These are phyloP conservation scores for Solanum sejunctum DNA, from an alignment of 257 asterid genomes.

Conservation along the genomic window DNA sequence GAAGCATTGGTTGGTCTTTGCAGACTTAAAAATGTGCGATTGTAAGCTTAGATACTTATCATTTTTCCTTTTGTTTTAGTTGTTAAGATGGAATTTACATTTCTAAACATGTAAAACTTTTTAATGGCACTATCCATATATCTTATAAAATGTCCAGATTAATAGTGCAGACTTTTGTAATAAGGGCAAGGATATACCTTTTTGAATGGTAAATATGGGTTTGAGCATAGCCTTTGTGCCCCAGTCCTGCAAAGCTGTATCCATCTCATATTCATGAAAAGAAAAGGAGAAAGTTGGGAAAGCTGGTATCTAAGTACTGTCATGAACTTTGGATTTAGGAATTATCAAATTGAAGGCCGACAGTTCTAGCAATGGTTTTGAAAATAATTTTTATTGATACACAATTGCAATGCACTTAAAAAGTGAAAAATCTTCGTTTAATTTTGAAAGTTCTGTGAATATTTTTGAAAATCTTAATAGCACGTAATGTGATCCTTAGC, in stretches of 20 bases:
- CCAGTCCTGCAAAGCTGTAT: background rate
- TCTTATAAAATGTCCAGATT: background rate
- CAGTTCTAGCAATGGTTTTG: background rate
- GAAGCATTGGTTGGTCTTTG: conserved; percentile 70
- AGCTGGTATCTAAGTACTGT: background rate
- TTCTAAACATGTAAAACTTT: background rate
- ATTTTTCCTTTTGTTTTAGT: background rate
- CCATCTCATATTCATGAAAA: background rate
- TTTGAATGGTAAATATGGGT: background rate
- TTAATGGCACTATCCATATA: background rate
- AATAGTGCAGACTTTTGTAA: background rate
- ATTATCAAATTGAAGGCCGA: background rate
- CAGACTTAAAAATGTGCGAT: conserved; percentile 57
- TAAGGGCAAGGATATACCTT: background rate
- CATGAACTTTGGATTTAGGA: background rate
- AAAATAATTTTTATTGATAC: background rate
- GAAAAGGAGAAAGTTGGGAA: background rate
- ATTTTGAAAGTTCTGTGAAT: background rate
- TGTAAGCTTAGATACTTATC: background rate
- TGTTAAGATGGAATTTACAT: background rate
- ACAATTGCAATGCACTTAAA: background rate
- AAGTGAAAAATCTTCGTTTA: background rate
- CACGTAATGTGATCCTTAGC: background rate
- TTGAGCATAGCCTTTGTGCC: background rate
- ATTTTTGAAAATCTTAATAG: background rate